These are phyloP conservation scores for Lojkania enalia DNA, from an alignment of 2,329 filamentous ascomycete species.

Conservation along the genomic window DNA sequence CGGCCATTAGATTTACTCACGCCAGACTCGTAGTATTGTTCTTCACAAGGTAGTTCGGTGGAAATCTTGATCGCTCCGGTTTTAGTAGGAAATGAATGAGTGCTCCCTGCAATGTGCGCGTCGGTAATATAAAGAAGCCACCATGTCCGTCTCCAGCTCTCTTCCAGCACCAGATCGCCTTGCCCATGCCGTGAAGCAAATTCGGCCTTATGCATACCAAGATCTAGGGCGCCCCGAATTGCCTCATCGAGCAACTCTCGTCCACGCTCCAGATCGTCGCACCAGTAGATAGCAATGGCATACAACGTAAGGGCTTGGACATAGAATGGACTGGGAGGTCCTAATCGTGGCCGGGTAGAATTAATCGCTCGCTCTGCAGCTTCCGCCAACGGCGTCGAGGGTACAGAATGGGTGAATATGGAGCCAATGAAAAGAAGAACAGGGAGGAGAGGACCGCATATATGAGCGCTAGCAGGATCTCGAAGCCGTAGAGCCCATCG, in stretches of 20 bases:
- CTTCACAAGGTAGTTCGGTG: conserved; percentile 76
- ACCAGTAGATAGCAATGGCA: conserved; percentile 74
- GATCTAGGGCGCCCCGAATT: conserved; percentile 70
- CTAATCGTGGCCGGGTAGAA: conserved; percentile 6
- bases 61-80: conserved; percentile 65
- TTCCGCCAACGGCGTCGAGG: conserved; percentile 44
- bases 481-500: conserved; percentile 15
- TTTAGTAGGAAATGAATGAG: conserved; percentile 66
- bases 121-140: conserved; percentile 80
- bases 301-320: conserved; percentile 77
- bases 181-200: conserved; percentile 66
- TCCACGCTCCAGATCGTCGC: conserved; percentile 68
- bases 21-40: conserved; percentile 60
- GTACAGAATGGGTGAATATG: conserved; percentile 51
- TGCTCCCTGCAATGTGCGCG: conserved; percentile 77
- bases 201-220: conserved; percentile 71
- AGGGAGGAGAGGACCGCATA: conserved; percentile 34
- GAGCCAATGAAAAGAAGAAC: conserved; percentile 58
- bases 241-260: conserved; percentile 67
- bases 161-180: conserved; percentile 68
- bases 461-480: conserved; percentile 6
- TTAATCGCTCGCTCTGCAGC: conserved; percentile 16
- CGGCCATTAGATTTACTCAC: conserved; percentile 17
- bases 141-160: conserved; percentile 84
- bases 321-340: conserved; percentile 49